Conservation (phyloP, 441 rosid genomes). For the Erodium trifolium region DNA sequence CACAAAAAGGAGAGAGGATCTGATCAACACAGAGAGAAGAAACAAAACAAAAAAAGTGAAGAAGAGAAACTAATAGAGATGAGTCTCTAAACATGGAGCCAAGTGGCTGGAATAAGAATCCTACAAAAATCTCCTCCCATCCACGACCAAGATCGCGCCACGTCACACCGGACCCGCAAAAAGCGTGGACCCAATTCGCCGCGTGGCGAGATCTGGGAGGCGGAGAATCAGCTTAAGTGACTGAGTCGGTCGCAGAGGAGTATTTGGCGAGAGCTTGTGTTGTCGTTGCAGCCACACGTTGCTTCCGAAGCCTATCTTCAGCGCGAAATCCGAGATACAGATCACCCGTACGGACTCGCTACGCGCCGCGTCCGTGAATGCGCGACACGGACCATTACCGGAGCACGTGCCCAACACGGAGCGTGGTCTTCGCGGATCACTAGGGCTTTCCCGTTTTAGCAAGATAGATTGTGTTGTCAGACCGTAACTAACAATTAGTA, state of each 20-base stretch:
- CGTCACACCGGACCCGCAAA: neutral
- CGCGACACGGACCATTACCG: neutral
- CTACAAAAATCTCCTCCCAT: neutral
- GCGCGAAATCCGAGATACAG: slow-evolving; percentile 1
- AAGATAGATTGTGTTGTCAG: neutral
- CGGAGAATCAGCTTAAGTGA: neutral
- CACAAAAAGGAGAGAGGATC: neutral
- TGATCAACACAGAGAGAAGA: neutral
- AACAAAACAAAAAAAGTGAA: neutral
- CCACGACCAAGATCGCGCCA: slow-evolving; percentile 7
- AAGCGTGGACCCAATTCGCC: neutral
- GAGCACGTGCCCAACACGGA: neutral
- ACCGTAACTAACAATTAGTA: neutral
- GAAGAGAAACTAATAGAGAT: too few species aligned
- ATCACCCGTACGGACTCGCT: neutral
- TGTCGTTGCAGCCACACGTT: slow-evolving; percentile 2
- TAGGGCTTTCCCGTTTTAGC: neutral
- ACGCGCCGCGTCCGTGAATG: neutral
- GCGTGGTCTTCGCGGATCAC: neutral
- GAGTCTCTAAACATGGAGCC: too few species aligned
- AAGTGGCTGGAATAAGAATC: neutral
- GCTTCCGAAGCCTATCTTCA: neutral
- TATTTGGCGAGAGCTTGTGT: neutral
- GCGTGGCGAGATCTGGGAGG: neutral
- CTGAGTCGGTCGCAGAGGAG: slow-evolving; percentile 1